Evolutionary conservation across 2,329 filamentous ascomycete genomes (phyloP).

Genomic region (Penicillium rolfsii): DNA sequence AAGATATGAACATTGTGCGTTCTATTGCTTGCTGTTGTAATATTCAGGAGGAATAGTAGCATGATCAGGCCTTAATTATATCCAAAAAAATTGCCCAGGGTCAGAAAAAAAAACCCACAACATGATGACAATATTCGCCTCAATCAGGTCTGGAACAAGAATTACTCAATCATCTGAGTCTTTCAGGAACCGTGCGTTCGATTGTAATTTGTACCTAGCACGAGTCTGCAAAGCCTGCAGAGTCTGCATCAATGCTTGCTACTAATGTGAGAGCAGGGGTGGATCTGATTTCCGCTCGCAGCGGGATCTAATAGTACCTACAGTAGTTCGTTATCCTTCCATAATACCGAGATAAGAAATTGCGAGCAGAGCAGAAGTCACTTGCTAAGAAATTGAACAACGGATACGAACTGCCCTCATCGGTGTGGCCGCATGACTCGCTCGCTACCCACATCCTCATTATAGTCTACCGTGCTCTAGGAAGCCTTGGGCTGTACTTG

Average conservation of each 20-base stretch:
- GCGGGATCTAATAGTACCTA: slow-evolving; percentile 9
- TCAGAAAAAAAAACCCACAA: neutral
- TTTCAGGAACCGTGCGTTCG: slow-evolving; percentile 7
- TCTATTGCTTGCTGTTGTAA: neutral
- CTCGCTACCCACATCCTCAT: slow-evolving; percentile 13
- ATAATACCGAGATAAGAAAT: neutral
- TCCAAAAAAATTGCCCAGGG: neutral
- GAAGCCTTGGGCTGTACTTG: neutral
- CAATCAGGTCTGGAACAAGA: neutral
- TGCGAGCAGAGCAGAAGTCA: neutral
- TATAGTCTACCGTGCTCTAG: slow-evolving; percentile 5
- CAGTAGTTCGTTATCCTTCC: slow-evolving; percentile 11
- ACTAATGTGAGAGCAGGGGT: slow-evolving; percentile 4
- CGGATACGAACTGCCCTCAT: slow-evolving; percentile 5
- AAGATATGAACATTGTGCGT: slow-evolving; percentile 20
- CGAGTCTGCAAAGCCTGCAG: slow-evolving; percentile 12
- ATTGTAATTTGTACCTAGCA: slow-evolving; percentile 12
- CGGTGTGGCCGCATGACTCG: slow-evolving; percentile 18
- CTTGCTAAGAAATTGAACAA: neutral
- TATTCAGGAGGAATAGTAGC: neutral
- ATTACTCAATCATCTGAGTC: slow-evolving; percentile 3
- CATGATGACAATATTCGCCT: neutral
- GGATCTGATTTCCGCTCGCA: slow-evolving; percentile 3
- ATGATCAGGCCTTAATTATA: neutral
- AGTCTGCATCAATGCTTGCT: slow-evolving; percentile 14